phyloP scores from a whole-genome alignment of 805 yeast species.

The Candida insectorum region DNA sequence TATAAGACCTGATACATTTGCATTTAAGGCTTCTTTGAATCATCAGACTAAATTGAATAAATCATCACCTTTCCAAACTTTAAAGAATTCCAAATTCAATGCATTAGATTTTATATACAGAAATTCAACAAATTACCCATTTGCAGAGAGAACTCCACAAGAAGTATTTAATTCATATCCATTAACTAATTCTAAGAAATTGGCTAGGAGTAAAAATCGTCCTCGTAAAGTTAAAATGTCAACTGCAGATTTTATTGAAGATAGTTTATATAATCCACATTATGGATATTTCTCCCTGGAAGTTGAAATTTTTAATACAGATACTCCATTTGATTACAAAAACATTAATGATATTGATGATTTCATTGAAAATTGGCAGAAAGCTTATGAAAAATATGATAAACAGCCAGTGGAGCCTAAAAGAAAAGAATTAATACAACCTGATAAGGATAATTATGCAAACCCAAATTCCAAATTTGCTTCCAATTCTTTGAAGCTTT shows the following conservation, averaged over 20 bases:
- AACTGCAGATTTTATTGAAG: slow-evolving; percentile 79
- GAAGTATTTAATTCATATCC: slow-evolving; percentile 38
- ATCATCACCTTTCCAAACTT: slow-evolving; percentile 11
- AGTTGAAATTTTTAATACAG: slow-evolving; percentile 72
- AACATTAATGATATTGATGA: slow-evolving; percentile 61
- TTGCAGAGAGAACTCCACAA: slow-evolving; percentile 34
- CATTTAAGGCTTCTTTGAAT: slow-evolving; percentile 33
- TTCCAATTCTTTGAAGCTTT: slow-evolving; percentile 16
- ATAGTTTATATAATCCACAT: slow-evolving; percentile 73
- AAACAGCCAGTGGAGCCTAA: slow-evolving; percentile 9
- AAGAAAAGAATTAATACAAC: slow-evolving; percentile 11
- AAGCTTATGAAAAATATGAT: slow-evolving; percentile 56
- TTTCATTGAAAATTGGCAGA: slow-evolving; percentile 65
- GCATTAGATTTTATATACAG: slow-evolving; percentile 33
- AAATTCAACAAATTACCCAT: slow-evolving; percentile 41
- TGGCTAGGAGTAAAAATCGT: slow-evolving; percentile 36
- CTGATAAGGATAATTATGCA: slow-evolving; percentile 11
- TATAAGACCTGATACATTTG: slow-evolving; percentile 43
- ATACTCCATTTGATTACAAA: slow-evolving; percentile 60
- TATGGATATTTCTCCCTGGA: slow-evolving; percentile 82
- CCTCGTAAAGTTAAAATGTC: slow-evolving; percentile 69
- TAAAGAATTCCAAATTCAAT: slow-evolving; percentile 18
- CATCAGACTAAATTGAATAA: slow-evolving; percentile 8
- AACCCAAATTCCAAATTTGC: slow-evolving; percentile 25
- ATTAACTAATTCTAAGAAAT: slow-evolving; percentile 26